Conservation (phyloP, 2,329 filamentous ascomycete genomes). For the Neofusicoccum cordaticola region DNA sequence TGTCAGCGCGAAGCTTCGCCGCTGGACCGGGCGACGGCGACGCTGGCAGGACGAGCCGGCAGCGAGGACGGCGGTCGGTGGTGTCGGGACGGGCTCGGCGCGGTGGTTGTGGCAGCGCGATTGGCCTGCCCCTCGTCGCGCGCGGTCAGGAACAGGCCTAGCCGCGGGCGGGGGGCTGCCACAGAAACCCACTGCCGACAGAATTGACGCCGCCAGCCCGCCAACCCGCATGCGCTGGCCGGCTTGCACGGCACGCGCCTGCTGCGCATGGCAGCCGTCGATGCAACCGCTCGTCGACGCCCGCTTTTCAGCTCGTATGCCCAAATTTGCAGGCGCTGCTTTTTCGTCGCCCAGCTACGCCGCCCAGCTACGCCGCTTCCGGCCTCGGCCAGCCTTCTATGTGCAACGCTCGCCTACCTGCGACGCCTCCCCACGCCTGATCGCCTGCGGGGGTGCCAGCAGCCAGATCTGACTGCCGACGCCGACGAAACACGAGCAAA, state of each 20-base stretch:
- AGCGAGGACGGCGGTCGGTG: neutral
- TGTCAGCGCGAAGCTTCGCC: neutral
- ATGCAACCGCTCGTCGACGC: neutral
- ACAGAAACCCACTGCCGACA: neutral
- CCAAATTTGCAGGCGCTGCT: neutral
- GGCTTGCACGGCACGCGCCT: neutral
- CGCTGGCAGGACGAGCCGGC: neutral
- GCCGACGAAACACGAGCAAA: neutral
- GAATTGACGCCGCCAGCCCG: neutral
- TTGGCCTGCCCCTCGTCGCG: neutral
- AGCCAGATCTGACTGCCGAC: neutral
- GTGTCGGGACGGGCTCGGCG: neutral
- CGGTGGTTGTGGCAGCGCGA: neutral
- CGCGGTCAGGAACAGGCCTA: conserved; percentile 5
- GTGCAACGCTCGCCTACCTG: neutral
- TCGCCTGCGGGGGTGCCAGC: neutral
- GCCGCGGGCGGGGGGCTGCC: neutral
- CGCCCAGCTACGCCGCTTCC: neutral
- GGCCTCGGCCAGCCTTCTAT: neutral
- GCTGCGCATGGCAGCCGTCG: neutral
- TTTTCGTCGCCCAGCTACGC: neutral
- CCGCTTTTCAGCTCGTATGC: neutral
- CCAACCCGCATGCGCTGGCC: neutral
- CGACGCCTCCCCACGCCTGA: neutral
- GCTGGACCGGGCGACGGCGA: neutral